These are phyloP conservation scores for Cystobasidium onofrii DNA, from an alignment of 768 basidiomycete species.

Conservation along the genomic window DNA sequence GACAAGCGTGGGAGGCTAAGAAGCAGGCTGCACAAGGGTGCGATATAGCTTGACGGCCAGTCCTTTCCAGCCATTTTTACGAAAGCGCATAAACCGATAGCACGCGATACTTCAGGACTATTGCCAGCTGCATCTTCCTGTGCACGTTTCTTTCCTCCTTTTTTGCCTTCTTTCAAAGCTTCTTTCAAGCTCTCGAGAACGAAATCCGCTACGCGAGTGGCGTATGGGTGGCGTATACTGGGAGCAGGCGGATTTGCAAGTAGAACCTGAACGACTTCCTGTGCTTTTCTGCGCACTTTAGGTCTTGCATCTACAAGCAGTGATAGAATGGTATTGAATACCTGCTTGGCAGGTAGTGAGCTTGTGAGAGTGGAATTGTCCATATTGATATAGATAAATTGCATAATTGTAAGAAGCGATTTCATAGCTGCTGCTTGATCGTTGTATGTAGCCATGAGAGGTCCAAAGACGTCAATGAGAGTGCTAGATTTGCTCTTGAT, in stretches of 20 bases:
- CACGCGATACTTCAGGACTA: constrained; percentile 59
- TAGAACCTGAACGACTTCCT: constrained; percentile 71
- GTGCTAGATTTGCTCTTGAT: constrained; percentile 66
- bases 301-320: constrained; percentile 79
- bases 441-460: constrained; percentile 48
- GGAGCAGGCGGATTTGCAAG: constrained; percentile 70
- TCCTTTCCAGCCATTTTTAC: constrained; percentile 50
- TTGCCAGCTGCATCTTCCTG: constrained; percentile 53
- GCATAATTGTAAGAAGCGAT: constrained; percentile 73
- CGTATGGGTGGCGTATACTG: constrained; percentile 71
- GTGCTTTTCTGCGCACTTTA: constrained; percentile 85
- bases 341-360: constrained; percentile 65
- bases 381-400: constrained; percentile 48
- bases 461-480: constrained; percentile 63
- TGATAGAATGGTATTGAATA: constrained; percentile 75
- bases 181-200: constrained; percentile 60
- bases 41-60: constrained; percentile 62
- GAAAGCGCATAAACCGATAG: constrained; percentile 61
- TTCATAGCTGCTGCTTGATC: constrained; percentile 53
- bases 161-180: constrained; percentile 56
- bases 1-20: constrained; percentile 76
- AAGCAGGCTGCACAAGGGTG: constrained; percentile 61
- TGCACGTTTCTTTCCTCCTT: constrained; percentile 54
- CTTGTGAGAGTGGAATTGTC: constrained; percentile 50
- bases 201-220: constrained; percentile 73